These are phyloP conservation scores for Inga leiocalycina DNA, from an alignment of 306 rosid species.

Conservation along the genomic window DNA sequence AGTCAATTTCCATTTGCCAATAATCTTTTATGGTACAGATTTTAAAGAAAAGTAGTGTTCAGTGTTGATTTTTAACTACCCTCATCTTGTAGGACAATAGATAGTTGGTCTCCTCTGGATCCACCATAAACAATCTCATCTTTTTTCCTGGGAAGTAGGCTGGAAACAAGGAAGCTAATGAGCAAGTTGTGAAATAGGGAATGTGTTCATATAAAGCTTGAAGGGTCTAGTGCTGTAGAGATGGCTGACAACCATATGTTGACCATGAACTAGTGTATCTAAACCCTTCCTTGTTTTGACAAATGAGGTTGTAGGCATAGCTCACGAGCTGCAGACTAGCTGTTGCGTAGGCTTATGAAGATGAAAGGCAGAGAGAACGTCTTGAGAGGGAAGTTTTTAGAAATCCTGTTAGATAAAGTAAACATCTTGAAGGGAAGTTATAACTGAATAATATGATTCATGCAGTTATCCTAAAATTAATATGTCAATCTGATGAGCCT, in stretches of 20 bases:
- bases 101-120: neutral
- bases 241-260: neutral
- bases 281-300: neutral
- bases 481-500: neutral
- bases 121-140: neutral
- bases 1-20: neutral
- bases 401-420: neutral
- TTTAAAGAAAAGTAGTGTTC: neutral
- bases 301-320: neutral
- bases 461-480: neutral
- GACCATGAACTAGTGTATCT: neutral
- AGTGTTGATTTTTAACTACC: slow-evolving; percentile 12
- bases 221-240: neutral
- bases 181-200: slow-evolving; percentile 1
- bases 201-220: neutral
- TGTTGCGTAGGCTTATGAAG: neutral
- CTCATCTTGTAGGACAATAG: neutral
- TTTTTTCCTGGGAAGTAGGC: neutral
- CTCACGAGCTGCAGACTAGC: neutral
- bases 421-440: neutral
- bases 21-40: neutral
- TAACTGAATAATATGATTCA: neutral
- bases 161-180: neutral
- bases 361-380: neutral
- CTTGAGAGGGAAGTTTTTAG: neutral